These are phyloP conservation scores for Penicillium brevicompactum DNA, from an alignment of 2,329 filamentous ascomycete species.

Conservation along the genomic window DNA sequence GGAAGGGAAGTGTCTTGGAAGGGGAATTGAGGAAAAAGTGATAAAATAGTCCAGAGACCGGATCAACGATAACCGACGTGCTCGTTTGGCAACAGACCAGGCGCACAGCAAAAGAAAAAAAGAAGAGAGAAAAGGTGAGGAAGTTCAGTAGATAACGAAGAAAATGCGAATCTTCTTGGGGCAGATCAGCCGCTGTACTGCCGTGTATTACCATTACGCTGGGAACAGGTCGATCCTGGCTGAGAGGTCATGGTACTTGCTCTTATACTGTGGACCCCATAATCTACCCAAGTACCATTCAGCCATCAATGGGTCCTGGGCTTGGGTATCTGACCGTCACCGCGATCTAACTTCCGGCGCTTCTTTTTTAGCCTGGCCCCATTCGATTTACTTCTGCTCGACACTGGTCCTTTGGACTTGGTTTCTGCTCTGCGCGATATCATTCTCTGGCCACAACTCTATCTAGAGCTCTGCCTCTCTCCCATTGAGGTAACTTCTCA, in stretches of 20 bases:
- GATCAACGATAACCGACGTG: too few species aligned
- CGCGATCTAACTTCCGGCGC: slow-evolving; percentile 23
- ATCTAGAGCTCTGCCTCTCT: neutral
- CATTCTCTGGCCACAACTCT: neutral
- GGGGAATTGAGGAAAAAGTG: slow-evolving; percentile 2
- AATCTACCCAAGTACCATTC: slow-evolving; percentile 9
- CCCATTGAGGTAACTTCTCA: neutral
- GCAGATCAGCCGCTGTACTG: slow-evolving; percentile 25
- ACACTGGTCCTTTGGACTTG: too few species aligned
- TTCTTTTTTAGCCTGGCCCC: slow-evolving; percentile 29
- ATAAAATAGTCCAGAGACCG: neutral
- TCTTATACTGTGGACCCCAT: neutral
- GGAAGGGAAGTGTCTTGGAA: neutral
- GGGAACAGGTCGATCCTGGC: slow-evolving; percentile 15
- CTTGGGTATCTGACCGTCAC: slow-evolving; percentile 15
- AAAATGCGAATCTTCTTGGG: slow-evolving; percentile 13
- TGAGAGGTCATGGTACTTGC: neutral
- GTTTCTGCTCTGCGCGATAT: too few species aligned
- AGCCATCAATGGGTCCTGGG: slow-evolving; percentile 4
- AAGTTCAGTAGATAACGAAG: slow-evolving; percentile 15
- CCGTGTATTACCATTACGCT: slow-evolving; percentile 10
- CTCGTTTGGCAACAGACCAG: too few species aligned
- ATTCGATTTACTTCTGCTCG: neutral
- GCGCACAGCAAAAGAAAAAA: neutral
- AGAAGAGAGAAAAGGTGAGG: slow-evolving; percentile 7